phyloP scores from a whole-genome alignment of 1,284 basidiomycete species.

The Puccinia horiana region DNA sequence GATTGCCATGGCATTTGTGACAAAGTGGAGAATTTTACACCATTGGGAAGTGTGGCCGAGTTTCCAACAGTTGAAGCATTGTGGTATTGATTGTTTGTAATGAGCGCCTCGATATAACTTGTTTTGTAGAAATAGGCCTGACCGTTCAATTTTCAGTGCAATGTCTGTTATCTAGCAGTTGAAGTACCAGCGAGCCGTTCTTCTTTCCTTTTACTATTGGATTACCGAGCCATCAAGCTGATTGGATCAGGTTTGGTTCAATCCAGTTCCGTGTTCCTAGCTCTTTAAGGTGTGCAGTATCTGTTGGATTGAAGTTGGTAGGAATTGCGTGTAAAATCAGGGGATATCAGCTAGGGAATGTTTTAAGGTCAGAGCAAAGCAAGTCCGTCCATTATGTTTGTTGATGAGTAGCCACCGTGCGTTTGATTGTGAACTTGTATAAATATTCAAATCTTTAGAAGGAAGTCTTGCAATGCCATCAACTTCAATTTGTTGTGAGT shows the following conservation, averaged over 20 bases:
- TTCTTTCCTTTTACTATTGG: neutral
- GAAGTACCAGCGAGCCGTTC: neutral
- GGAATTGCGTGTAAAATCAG: neutral
- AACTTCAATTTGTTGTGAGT: neutral
- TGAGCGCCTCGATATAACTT: neutral
- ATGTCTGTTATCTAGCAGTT: constrained; percentile 19
- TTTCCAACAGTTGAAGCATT: constrained; percentile 7
- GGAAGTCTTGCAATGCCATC: neutral
- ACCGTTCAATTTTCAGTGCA: neutral
- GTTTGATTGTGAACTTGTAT: neutral
- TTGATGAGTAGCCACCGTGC: neutral
- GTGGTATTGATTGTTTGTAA: constrained; percentile 3
- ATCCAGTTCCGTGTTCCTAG: constrained; percentile 9
- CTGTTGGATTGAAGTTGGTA: neutral
- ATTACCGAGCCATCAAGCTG: constrained; percentile 19
- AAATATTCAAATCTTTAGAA: neutral
- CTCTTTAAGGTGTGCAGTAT: neutral
- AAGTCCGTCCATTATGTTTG: neutral
- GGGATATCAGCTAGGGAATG: neutral
- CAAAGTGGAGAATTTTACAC: neutral
- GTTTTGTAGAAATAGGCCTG: neutral
- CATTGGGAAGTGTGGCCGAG: neutral
- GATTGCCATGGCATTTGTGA: neutral
- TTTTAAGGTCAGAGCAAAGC: neutral
- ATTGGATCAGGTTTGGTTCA: neutral